Evolutionary conservation across 352 stramenopile genomes (phyloP).

Genomic region (Thraustotheca clavata): DNA sequence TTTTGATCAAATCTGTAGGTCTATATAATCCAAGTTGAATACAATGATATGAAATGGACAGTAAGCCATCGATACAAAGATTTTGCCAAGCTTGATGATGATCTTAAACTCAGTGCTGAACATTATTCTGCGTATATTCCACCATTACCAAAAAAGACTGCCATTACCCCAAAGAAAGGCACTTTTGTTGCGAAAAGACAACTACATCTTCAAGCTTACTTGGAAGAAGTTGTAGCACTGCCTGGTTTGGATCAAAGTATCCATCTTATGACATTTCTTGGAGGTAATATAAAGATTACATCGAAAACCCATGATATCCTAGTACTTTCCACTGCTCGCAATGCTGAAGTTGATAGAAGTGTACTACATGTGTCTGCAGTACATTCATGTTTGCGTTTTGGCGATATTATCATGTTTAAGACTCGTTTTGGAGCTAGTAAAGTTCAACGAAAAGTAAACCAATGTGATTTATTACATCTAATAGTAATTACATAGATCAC

Average conservation of each 20-base stretch:
- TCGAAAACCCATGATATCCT: not conserved
- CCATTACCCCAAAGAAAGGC: conserved; percentile 57
- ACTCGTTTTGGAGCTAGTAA: conserved; percentile 68
- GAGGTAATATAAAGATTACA: conserved; percentile 19
- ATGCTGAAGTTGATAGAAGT: conserved; percentile 45
- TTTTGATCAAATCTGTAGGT: conserved; percentile 1
- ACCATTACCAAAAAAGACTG: conserved; percentile 43
- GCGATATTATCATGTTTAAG: conserved; percentile 77
- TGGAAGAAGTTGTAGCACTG: conserved; percentile 42
- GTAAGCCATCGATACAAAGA: conserved; percentile 60
- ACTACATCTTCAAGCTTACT: conserved; percentile 56
- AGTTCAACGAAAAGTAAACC: conserved; percentile 60
- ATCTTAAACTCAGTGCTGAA: conserved; percentile 25
- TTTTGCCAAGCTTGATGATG: conserved; percentile 24
- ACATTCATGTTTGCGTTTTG: conserved; percentile 53
- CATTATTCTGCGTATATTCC: not conserved
- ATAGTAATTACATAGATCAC: conserved; percentile 36
- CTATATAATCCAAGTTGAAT: conserved; percentile 65
- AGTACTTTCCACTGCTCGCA: conserved; percentile 53
- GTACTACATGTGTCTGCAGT: conserved; percentile 70
- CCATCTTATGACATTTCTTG: conserved; percentile 63
- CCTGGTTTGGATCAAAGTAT: conserved; percentile 46
- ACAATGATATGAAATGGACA: conserved; percentile 63
- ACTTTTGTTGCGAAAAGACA: conserved; percentile 53
- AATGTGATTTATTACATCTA: not conserved